These are phyloP conservation scores for Actinidia polygama DNA, from an alignment of 179 eudicot genomes.

Conservation along the genomic window DNA sequence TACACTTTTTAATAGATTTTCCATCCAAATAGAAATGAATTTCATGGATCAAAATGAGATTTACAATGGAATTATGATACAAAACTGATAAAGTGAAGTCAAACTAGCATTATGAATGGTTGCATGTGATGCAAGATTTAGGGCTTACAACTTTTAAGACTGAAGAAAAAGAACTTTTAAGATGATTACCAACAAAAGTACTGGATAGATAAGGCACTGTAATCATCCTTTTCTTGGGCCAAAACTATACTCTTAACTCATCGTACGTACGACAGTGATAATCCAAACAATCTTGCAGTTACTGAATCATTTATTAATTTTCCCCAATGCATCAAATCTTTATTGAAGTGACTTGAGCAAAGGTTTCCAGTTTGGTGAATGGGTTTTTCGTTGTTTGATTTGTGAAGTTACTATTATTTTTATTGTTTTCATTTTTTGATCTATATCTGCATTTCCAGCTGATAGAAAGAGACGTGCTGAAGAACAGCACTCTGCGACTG, in stretches of 20 bases:
- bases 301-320: too few relatives aligned
- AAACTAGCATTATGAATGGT: background rate
- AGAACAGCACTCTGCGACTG: slow-evolving; percentile 50
- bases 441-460: slow-evolving; percentile 43
- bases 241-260: background rate
- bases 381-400: background rate
- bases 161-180: too few relatives aligned
- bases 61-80: too few relatives aligned
- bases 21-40: background rate
- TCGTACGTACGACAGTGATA: too few relatives aligned
- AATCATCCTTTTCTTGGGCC: background rate
- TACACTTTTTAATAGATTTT: background rate
- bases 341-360: too few relatives aligned
- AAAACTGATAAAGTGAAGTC: background rate
- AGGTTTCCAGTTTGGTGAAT: background rate
- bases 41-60: background rate
- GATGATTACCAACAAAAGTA: too few relatives aligned
- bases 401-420: background rate
- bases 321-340: too few relatives aligned
- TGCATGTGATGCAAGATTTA: background rate
- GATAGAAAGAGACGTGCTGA: slow-evolving; percentile 68
- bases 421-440: background rate
- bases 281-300: too few relatives aligned
- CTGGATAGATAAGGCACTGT: background rate
- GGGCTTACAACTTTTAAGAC: background rate